A percentile compares a stretch with the other conserved stretches of the same genome.
Conservation (phyloP, 257 asterid genomes). For the Knoxia roxburghii region DNA sequence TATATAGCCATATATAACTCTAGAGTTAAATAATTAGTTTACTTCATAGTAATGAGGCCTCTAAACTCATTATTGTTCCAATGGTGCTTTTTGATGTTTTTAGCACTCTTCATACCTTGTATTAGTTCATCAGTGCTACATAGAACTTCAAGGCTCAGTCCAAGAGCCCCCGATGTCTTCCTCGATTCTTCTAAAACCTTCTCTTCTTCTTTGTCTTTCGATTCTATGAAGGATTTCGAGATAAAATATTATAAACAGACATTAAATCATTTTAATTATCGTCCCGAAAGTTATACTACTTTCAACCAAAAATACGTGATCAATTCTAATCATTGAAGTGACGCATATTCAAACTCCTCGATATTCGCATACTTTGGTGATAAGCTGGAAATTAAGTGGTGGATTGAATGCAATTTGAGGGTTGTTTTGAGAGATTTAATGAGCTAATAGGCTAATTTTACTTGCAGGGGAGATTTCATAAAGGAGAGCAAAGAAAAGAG, state of each 20-base stretch:
- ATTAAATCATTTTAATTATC: constrained; percentile 68
- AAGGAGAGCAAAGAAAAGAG: too few species aligned
- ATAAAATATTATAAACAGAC: constrained; percentile 53
- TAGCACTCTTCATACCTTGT: background rate
- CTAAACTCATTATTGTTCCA: background rate
- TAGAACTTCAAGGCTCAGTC: constrained; percentile 29
- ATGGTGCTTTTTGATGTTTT: background rate
- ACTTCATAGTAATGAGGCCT: background rate
- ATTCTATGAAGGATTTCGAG: constrained; percentile 17
- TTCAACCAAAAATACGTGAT: constrained; percentile 53
- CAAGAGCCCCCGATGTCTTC: background rate
- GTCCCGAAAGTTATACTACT: constrained; percentile 43
- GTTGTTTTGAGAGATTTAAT: too few species aligned
- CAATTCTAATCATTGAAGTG: constrained; percentile 51
- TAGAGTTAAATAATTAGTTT: too few species aligned
- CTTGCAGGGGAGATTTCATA: too few species aligned
- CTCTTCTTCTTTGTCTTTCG: background rate
- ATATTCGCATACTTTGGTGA: constrained; percentile 25
- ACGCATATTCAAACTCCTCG: constrained; percentile 23
- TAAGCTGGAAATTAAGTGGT: too few species aligned
- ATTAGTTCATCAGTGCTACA: background rate
- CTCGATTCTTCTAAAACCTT: constrained; percentile 7
- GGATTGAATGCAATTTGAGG: too few species aligned
- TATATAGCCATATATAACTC: too few species aligned
- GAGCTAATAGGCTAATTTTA: too few species aligned